Conservation (phyloP, 257 asterid genomes). For the Solanum virginianum region DNA sequence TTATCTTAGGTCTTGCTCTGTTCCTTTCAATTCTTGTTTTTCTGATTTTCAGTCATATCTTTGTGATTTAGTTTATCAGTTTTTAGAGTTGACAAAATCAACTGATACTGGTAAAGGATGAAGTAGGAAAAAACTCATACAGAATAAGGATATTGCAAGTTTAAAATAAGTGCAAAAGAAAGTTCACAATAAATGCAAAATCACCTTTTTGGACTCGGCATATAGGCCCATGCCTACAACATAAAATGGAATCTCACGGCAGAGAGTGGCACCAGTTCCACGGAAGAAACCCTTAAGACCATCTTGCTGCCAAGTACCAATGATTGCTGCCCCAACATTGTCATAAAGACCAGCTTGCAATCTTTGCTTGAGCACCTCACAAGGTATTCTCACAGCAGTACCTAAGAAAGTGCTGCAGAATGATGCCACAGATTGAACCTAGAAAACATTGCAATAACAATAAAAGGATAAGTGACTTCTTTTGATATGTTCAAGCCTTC, state of each 20-base stretch:
- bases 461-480: background rate
- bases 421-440: constrained; percentile 89
- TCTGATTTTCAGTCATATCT: background rate
- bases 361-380: constrained; percentile 92
- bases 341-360: constrained; percentile 80
- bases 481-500: background rate
- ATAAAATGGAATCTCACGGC: constrained; percentile 87
- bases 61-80: background rate
- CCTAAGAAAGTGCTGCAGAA: constrained; percentile 87
- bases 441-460: background rate
- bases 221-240: constrained; percentile 96
- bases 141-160: background rate
- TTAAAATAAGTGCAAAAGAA: background rate
- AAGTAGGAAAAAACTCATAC: background rate
- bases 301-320: constrained; percentile 84
- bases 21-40: background rate
- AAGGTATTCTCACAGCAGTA: constrained; percentile 84
- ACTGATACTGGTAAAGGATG: background rate
- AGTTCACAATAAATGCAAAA: too few species aligned
- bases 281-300: constrained; percentile 87
- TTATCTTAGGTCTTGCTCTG: background rate
- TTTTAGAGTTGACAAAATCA: background rate
- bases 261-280: constrained; percentile 94
- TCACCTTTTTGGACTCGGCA: constrained; percentile 93
- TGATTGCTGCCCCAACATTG: constrained; percentile 70